These are phyloP conservation scores for Geoglossum glabrum DNA, from an alignment of 495 filamentous ascomycete genomes.

Conservation along the genomic window DNA sequence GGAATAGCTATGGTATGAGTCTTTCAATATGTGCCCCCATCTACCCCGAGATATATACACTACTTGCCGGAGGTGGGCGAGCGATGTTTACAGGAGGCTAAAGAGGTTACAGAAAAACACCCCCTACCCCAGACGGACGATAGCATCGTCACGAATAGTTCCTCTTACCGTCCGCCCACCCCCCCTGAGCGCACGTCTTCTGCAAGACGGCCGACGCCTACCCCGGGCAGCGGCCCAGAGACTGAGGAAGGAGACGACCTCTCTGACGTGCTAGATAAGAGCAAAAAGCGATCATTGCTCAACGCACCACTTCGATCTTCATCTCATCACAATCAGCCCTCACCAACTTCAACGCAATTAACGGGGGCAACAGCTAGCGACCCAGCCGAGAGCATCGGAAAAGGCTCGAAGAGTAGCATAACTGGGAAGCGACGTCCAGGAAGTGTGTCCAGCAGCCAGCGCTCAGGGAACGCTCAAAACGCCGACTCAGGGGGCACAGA, in stretches of 20 bases:
- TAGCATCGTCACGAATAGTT: not conserved
- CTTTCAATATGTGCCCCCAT: not conserved
- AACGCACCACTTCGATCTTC: constrained; percentile 49
- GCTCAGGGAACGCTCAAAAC: constrained; percentile 26
- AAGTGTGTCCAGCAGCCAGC: constrained; percentile 44
- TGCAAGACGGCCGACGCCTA: not conserved
- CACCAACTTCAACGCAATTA: constrained; percentile 37
- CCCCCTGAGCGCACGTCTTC: not conserved
- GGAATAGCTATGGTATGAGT: not conserved
- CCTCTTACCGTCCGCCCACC: not conserved
- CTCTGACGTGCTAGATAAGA: constrained; percentile 24
- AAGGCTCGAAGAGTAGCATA: constrained; percentile 49
- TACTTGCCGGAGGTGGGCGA: not conserved
- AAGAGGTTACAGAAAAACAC: not conserved
- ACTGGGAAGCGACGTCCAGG: constrained; percentile 45
- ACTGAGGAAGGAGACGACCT: constrained; percentile 26
- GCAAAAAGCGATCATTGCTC: constrained; percentile 35
- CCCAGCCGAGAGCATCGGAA: constrained; percentile 36
- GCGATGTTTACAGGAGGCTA: not conserved
- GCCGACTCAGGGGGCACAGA: constrained; percentile 15
- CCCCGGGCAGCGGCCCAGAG: constrained; percentile 8
- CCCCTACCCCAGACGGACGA: not conserved
- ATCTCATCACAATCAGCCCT: constrained; percentile 43
- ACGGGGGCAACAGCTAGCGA: constrained; percentile 45
- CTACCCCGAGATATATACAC: not conserved